phyloP scores from a whole-genome alignment of 2,329 filamentous ascomycete species.

The Alternaria sp. region DNA sequence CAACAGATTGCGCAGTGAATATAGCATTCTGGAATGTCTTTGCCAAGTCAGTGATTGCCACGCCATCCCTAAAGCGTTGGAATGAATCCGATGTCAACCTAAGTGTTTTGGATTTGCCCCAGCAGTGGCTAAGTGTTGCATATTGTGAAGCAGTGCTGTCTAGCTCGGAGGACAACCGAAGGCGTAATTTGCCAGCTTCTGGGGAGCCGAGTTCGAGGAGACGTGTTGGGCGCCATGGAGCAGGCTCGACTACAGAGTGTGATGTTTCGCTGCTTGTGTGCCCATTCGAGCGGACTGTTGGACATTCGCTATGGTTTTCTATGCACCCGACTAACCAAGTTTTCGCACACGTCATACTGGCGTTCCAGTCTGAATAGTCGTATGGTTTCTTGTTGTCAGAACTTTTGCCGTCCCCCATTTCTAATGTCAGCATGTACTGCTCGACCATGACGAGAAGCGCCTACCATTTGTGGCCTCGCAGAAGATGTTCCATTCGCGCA shows the following conservation, averaged over 20 bases:
- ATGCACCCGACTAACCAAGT: neutral
- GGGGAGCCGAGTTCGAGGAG: neutral
- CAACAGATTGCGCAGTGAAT: neutral
- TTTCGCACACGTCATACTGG: neutral
- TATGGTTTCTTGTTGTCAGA: neutral
- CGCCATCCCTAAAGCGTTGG: neutral
- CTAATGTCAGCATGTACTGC: neutral
- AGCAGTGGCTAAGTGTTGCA: constrained; percentile 1
- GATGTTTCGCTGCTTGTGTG: neutral
- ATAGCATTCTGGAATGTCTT: neutral
- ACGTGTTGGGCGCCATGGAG: neutral
- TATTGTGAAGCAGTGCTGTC: neutral
- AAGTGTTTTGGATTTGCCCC: neutral
- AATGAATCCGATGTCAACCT: neutral
- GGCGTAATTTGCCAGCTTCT: neutral
- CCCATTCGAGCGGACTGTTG: neutral
- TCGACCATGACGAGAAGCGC: neutral
- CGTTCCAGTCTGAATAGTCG: neutral
- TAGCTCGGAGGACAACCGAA: neutral
- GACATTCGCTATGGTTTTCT: neutral
- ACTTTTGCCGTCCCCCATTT: neutral
- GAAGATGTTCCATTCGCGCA: neutral
- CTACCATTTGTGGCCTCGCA: neutral
- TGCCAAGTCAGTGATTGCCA: neutral
- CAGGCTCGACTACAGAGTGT: neutral